A percentile compares a stretch with the other conserved stretches of the same genome.
Evolutionary conservation across 225 moss, liverwort and hornwort genomes (phyloP).

Genomic region (Polytrichum commune): DNA sequence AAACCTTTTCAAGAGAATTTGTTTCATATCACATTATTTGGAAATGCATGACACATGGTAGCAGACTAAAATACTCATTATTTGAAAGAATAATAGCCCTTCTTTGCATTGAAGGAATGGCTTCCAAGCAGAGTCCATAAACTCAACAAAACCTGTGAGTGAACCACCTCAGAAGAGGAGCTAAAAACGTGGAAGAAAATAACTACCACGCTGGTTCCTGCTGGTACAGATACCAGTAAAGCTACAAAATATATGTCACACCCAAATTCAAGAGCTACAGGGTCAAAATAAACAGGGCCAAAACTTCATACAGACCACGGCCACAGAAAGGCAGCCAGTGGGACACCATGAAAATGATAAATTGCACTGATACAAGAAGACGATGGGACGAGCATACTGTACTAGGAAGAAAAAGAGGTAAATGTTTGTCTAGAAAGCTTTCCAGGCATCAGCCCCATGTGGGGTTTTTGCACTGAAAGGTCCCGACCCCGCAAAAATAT

Average conservation of each 20-base stretch:
- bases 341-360: slow-evolving; percentile 9
- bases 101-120: neutral
- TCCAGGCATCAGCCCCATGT: slow-evolving; percentile 73
- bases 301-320: slow-evolving; percentile 19
- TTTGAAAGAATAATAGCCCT: slow-evolving; percentile 15
- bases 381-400: slow-evolving; percentile 10
- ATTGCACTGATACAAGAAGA: slow-evolving; percentile 21
- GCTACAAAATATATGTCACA: neutral
- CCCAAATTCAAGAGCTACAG: too few species aligned
- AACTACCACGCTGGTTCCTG: slow-evolving; percentile 12
- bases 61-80: slow-evolving; percentile 2
- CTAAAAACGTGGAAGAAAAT: slow-evolving; percentile 9
- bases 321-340: slow-evolving; percentile 1
- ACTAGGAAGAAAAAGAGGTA: slow-evolving; percentile 1
- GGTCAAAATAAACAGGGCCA: slow-evolving; percentile 1
- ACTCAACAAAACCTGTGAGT: slow-evolving; percentile 9
- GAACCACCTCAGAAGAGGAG: slow-evolving; percentile 4
- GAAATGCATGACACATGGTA: too few species aligned
- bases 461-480: slow-evolving; percentile 67
- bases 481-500: slow-evolving; percentile 67
- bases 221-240: neutral
- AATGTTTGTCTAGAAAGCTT: slow-evolving; percentile 49
- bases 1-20: too few species aligned
- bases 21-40: too few species aligned
- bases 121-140: neutral